Evolutionary conservation across 2,329 filamentous ascomycete genomes (phyloP), one percentile per base, ranked within the genome.

Genomic region (Stemphylium beticola): DNA sequence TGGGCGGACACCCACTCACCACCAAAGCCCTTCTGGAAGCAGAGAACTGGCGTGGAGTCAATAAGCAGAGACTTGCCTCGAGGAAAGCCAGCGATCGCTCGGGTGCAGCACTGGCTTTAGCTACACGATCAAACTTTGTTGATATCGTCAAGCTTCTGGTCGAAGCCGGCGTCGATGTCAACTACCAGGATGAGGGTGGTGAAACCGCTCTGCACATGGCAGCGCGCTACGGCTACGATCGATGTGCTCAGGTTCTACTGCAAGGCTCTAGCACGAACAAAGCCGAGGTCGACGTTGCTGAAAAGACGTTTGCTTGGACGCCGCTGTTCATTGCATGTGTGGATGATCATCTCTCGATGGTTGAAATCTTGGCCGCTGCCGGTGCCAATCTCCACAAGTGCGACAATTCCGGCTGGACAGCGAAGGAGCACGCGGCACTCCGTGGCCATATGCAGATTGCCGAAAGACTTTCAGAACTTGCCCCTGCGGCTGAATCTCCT

Each of bases 161-260:
- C 2, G 87, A 96, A 61, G 92, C 93, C 2, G 92, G 91, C 1
- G 90, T 97, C 4, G 89, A 98, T 68, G 87, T 98, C 68, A 97
- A 99, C 71, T 96, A 93, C 81, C 91, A 91, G 68, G 92, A 98
- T 71, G 87, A 90, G 59, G 88, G 89, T 48, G 93, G 93, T 14
- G 95, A 99, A 76, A 96, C 93, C 9, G 92, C 93, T 2, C 79
- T 99, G 34, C 95, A 98, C 73, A 84, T 97, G 65, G 95, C 95
- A 43, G 93, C 95, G 50, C 87, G 93, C 39, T 95, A 93, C 67
- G 92, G 92, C 14, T 90, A 96, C 69, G 83, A 85, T 14, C 84
- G 92, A 57, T 98, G 93, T 71, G 91, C 91, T 12, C 85, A 82
- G 54, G 86, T 91, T 18, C 79, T 99, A 18, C 75, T 98, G 2